These are phyloP conservation scores for Colletotrichum ledebouriae DNA, from an alignment of 2,329 filamentous ascomycete genomes.

Conservation along the genomic window DNA sequence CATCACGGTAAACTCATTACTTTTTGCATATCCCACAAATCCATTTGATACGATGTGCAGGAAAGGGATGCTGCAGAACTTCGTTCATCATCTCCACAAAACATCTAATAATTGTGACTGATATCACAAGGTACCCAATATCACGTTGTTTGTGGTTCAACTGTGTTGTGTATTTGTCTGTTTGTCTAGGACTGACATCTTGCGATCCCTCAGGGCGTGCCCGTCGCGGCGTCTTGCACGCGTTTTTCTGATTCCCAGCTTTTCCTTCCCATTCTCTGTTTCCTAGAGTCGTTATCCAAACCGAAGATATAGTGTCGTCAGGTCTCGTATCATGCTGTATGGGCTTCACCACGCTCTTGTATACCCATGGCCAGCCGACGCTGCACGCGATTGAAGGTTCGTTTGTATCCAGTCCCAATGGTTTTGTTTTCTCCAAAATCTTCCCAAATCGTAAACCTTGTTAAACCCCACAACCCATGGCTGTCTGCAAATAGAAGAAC, in stretches of 20 bases:
- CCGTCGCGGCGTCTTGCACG: constrained; percentile 11
- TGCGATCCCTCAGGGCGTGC: constrained; percentile 11
- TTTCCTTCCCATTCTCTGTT: constrained; percentile 32
- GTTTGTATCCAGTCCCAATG: constrained; percentile 21
- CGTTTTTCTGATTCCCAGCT: constrained; percentile 17
- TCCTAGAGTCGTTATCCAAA: background rate
- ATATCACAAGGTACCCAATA: too few species aligned
- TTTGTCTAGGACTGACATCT: constrained; percentile 38
- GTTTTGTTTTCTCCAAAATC: constrained; percentile 6
- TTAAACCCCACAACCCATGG: constrained; percentile 29
- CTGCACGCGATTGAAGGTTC: constrained; percentile 8
- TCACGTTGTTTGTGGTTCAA: background rate
- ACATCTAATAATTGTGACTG: too few species aligned
- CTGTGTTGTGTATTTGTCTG: constrained; percentile 28
- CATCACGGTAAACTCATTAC: too few species aligned
- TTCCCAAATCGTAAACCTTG: constrained; percentile 24
- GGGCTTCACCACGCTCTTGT: background rate
- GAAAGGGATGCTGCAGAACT: too few species aligned
- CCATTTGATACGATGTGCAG: too few species aligned
- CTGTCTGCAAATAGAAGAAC: background rate
- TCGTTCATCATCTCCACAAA: too few species aligned
- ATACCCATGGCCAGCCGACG: background rate
- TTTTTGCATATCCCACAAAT: too few species aligned
- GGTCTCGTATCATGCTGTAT: background rate
- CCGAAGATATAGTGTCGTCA: background rate